Evolutionary conservation across 371 early-diverging fungal genomes (phyloP).

Genomic region (Mucor racemosus): DNA sequence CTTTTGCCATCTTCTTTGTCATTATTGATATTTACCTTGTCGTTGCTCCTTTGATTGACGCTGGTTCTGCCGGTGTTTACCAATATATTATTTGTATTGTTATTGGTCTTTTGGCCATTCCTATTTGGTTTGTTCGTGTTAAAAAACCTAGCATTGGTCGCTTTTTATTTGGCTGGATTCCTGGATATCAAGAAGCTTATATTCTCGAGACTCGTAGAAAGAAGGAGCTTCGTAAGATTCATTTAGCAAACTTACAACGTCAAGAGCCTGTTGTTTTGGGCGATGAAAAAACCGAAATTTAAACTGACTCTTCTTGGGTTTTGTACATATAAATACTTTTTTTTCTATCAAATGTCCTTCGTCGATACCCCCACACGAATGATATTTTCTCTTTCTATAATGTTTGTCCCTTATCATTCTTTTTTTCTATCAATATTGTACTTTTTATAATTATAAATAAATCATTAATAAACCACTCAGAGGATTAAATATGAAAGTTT

Average conservation of each 20-base stretch:
- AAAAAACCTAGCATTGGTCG: constrained; percentile 39
- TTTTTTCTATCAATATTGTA: neutral
- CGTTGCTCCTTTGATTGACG: constrained; percentile 46
- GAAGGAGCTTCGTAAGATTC: constrained; percentile 4
- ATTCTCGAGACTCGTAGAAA: constrained; percentile 16
- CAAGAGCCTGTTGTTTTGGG: neutral
- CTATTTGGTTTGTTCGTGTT: constrained; percentile 47
- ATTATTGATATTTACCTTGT: constrained; percentile 42
- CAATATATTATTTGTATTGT: constrained; percentile 44
- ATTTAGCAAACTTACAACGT: neutral
- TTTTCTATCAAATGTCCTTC: neutral
- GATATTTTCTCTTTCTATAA: neutral
- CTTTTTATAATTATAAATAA: neutral
- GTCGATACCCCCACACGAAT: constrained; percentile 7
- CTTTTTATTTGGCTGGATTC: constrained; percentile 42
- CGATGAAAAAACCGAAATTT: constrained; percentile 11
- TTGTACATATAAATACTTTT: neutral
- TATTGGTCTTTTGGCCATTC: constrained; percentile 39
- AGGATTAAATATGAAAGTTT: too few species aligned
- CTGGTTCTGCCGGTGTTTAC: constrained; percentile 40
- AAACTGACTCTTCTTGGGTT: neutral
- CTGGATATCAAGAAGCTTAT: constrained; percentile 37
- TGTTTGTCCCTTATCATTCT: neutral
- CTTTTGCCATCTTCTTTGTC: constrained; percentile 39
- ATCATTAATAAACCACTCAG: neutral